Evolutionary conservation across 2,329 filamentous ascomycete genomes (phyloP).

Genomic region (Orbilia quercus): DNA sequence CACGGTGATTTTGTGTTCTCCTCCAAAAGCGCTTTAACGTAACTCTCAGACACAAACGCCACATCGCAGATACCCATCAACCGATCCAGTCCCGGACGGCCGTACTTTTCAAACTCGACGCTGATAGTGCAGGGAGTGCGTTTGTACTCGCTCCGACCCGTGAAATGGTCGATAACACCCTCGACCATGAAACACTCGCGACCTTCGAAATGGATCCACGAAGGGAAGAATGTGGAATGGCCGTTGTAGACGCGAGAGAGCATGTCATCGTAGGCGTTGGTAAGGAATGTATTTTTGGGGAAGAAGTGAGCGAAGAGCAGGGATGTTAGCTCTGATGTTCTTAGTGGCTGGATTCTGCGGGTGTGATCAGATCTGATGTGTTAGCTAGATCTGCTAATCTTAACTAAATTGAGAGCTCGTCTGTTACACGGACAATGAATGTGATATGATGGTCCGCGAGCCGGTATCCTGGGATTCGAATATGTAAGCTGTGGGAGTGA

Average conservation of each 20-base stretch:
- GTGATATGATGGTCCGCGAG: conserved; percentile 56
- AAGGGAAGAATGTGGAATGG: conserved; percentile 48
- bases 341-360: conserved; percentile 25
- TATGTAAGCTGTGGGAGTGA: conserved; percentile 56
- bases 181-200: conserved; percentile 56
- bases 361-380: background rate
- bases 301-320: conserved; percentile 52
- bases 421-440: conserved; percentile 44
- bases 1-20: conserved; percentile 11
- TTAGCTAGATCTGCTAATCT: too few relatives aligned
- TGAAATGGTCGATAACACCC: conserved; percentile 45
- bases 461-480: conserved; percentile 53
- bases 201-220: conserved; percentile 58
- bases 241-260: conserved; percentile 47
- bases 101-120: conserved; percentile 57
- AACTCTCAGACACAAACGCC: conserved; percentile 55
- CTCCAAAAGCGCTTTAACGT: conserved; percentile 37
- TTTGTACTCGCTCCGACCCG: conserved; percentile 16
- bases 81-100: conserved; percentile 52
- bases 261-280: conserved; percentile 50
- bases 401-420: too few relatives aligned
- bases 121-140: conserved; percentile 35
- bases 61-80: conserved; percentile 52
- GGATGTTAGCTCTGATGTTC: conserved; percentile 31
- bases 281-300: conserved; percentile 31